Evolutionary conservation across 495 filamentous ascomycete species (phyloP).

Genomic region (Physcia stellaris): DNA sequence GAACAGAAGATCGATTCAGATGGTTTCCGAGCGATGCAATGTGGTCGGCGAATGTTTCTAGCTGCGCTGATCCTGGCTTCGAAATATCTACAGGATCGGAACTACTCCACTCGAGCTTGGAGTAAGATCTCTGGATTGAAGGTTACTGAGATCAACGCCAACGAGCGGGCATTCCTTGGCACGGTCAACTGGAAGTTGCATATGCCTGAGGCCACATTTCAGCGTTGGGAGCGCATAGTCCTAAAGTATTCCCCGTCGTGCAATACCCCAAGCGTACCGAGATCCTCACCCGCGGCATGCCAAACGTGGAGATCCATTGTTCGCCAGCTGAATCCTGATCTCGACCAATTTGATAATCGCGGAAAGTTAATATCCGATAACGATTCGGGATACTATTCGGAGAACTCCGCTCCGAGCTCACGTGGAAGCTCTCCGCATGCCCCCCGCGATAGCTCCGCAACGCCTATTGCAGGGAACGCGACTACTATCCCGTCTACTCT

Average conservation of each 20-base stretch:
- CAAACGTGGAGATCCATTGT: slow-evolving; percentile 64
- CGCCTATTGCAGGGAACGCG: slow-evolving; percentile 2
- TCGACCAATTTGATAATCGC: slow-evolving; percentile 45
- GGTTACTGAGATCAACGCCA: slow-evolving; percentile 85
- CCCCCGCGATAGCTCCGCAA: no score
- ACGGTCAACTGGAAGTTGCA: slow-evolving; percentile 92
- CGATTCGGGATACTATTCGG: slow-evolving; percentile 14
- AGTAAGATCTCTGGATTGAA: slow-evolving; percentile 94
- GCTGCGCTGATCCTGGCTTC: slow-evolving; percentile 85
- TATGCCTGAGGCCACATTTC: slow-evolving; percentile 75
- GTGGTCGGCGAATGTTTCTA: slow-evolving; percentile 94
- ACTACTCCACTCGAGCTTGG: slow-evolving; percentile 94
- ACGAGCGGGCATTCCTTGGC: slow-evolving; percentile 83
- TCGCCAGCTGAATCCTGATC: slow-evolving; percentile 61
- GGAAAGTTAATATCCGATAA: slow-evolving; percentile 21
- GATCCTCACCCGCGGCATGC: slow-evolving; percentile 26
- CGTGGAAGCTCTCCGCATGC: slow-evolving; percentile 15
- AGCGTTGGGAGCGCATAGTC: slow-evolving; percentile 86
- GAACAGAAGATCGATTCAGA: slow-evolving; percentile 69
- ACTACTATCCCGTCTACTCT: slow-evolving; percentile 4
- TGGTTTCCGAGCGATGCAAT: slow-evolving; percentile 72
- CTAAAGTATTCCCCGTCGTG: slow-evolving; percentile 63
- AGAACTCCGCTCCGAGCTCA: slow-evolving; percentile 16
- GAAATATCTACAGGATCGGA: slow-evolving; percentile 95
- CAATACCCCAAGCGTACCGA: slow-evolving; percentile 44